Evolutionary conservation across 352 stramenopile genomes (phyloP), one percentile per base, ranked within the genome.

Genomic region (Globisporangium sylvaticum): DNA sequence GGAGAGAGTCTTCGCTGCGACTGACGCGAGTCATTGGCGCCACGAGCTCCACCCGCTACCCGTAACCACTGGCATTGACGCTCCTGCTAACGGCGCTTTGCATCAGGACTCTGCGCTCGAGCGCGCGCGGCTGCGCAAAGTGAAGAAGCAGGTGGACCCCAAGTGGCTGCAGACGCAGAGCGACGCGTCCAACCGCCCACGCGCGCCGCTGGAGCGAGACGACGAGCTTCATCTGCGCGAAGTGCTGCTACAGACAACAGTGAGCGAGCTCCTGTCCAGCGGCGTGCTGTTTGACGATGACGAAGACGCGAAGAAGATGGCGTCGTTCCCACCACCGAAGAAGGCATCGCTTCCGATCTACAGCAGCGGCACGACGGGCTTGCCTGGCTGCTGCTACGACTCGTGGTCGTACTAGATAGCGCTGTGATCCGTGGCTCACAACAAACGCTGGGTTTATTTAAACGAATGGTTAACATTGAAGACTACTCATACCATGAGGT

Each of bases 131-230:
- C 60, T 76, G 61, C 77, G 81, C 46, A 88, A 86, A 68, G 81
- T 92, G 29, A 70, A 64, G 64, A 92, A 92, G 62, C 84, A 92
- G 56, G 71, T 92, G 10, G 73, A 89, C 64, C 62, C 81, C 32
- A 77, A 77, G 67, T 92, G 84, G 84, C 64, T 90, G 31, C 70
- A 85, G 37, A 66, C 67, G 31, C 80, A 82, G n/a, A 73, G 79
- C 20, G 81, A 92, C 48, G 70, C 72, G 15, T 66, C 73, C 5
- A 88, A 88, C 52, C 81, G 81, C 1, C 84, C 84, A 0, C 73
- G 70, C 3, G 67, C 64, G 15, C 75, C 80, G 37, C 64, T 84
- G 7, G 78, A 89, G 62, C 74, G 84, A 44, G 62, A 74, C 1
- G 73, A 89, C 29, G 84, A 92, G 58, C 66, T 50, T 8, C 44